Base-by-base conservation (phyloP, 176 grass and related monocot genomes). In the Eragrostis nindensis region DNA sequence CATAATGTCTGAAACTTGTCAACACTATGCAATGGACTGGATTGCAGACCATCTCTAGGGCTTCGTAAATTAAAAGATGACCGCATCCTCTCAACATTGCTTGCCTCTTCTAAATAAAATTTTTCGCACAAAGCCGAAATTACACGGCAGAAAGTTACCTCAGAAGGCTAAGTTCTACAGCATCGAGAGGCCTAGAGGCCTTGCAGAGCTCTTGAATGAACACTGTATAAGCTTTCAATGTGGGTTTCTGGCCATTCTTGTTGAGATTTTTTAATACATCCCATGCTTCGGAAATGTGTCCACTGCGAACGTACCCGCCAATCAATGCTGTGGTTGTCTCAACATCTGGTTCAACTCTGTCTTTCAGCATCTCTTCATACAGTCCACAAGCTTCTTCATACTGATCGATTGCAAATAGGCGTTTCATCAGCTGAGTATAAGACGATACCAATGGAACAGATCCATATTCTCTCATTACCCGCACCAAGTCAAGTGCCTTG, bases 351-450 rank as follows among this genome's bases (percentile, higher is more conserved):
- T 90, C 53, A 42, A 94, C 82, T 69, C 84, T 61, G 61, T 68
- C 57, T 74, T 85, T 77, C 40, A 84, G 74, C 91, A 94, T 97
- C 59, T 94, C 89, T 47, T 90, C 87, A 68, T 88, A 94, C 61
- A 97, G 72, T 19, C 82, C 61, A 55, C 85, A 94, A 18, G 87
- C 91, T 79, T 82, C 82, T 86, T 83, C 44, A 61, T 84, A 89
- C 79, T 75, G 86, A 68, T 91, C 77, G 14, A 62, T 77, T 61
- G 52, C 70, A 77, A 94, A 97, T 25, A 97, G 71, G 65, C 90
- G 79, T 40, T 97, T 87, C 77, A 97, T 91, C 36, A 91, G 69
- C 64, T 94, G 89, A 86, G 91, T 97, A 90, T 97, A 97, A 84
- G 87, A 83, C 49, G 89, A 94, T 55, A 85, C 55, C 45, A 78